These are phyloP conservation scores for Pyrenula massariospora DNA, from an alignment of 495 filamentous ascomycete genomes.

Conservation along the genomic window DNA sequence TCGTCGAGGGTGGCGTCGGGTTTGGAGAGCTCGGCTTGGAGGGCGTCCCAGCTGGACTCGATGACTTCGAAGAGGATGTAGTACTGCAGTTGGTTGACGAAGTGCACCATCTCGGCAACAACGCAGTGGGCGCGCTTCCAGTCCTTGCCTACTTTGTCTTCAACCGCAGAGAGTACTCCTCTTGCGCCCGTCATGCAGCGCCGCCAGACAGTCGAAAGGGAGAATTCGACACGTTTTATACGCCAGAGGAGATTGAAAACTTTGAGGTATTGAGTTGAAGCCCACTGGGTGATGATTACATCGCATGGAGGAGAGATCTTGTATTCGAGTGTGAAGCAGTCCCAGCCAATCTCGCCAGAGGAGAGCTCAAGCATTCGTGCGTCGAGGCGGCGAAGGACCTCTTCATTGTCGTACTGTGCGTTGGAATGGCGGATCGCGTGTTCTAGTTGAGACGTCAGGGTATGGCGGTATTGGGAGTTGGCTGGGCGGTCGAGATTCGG, in stretches of 20 bases:
- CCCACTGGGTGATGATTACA: slow-evolving; percentile 92
- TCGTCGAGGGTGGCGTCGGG: slow-evolving; percentile 88
- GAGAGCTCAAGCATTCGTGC: slow-evolving; percentile 91
- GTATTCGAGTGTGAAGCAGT: slow-evolving; percentile 98
- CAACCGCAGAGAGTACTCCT: slow-evolving; percentile 75
- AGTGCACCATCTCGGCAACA: slow-evolving; percentile 96
- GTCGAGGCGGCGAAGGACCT: slow-evolving; percentile 85
- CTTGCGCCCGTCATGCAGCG: slow-evolving; percentile 92
- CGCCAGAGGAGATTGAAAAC: slow-evolving; percentile 99
- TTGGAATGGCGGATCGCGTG: slow-evolving; percentile 96
- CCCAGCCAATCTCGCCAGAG: slow-evolving; percentile 97
- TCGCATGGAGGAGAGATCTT: slow-evolving; percentile 96
- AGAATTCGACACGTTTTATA: slow-evolving; percentile 95
- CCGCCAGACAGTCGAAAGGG: slow-evolving; percentile 79
- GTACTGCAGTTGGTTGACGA: slow-evolving; percentile 92
- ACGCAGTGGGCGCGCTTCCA: slow-evolving; percentile 86
- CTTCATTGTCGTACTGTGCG: slow-evolving; percentile 88
- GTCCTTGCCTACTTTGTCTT: slow-evolving; percentile 61
- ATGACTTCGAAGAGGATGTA: slow-evolving; percentile 99
- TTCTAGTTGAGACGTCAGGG: slow-evolving; percentile 89
- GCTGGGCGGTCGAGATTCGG: slow-evolving; percentile 91
- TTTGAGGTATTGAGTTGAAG: slow-evolving; percentile 91
- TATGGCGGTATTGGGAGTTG: slow-evolving; percentile 87
- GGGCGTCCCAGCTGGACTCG: slow-evolving; percentile 80
- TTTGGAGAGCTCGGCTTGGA: slow-evolving; percentile 68